Conservation (phyloP, 1,139 yeast species). For the Pichia terricola region DNA sequence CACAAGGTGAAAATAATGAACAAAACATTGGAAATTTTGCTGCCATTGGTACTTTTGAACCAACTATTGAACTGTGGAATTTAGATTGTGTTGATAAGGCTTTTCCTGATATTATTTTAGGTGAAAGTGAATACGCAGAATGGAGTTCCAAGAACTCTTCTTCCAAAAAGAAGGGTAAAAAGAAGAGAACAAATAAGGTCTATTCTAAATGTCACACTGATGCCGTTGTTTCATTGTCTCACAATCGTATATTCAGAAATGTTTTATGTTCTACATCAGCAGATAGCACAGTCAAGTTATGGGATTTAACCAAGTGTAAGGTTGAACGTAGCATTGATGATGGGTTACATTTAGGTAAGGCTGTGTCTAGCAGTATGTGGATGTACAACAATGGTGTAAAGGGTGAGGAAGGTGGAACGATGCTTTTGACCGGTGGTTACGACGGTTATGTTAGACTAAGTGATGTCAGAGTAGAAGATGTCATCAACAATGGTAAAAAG, state of each 20-base stretch:
- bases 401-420: constrained; percentile 40
- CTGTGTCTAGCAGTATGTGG: constrained; percentile 87
- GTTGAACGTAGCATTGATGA: constrained; percentile 64
- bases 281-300: constrained; percentile 84
- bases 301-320: constrained; percentile 75
- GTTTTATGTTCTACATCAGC: constrained; percentile 93
- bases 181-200: constrained; percentile 25
- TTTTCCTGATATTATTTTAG: constrained; percentile 87
- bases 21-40: constrained; percentile 74
- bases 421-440: constrained; percentile 86
- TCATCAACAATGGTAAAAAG: constrained; percentile 46
- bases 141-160: constrained; percentile 12
- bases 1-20: constrained; percentile 34
- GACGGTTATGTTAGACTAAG: constrained; percentile 71
- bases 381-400: constrained; percentile 29
- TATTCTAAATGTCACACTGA: constrained; percentile 73
- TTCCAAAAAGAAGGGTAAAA: constrained; percentile 27
- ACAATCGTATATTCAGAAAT: constrained; percentile 73
- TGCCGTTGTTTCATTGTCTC: constrained; percentile 82
- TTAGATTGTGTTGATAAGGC: constrained; percentile 87
- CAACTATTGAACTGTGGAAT: constrained; percentile 96
- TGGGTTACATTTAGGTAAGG: constrained; percentile 50
- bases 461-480: constrained; percentile 77
- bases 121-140: constrained; percentile 44
- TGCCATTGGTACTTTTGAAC: constrained; percentile 95